A percentile compares a stretch with the other conserved stretches of the same genome.
Conservation (phyloP, 805 yeast species). For the Myxozyma neglecta region DNA sequence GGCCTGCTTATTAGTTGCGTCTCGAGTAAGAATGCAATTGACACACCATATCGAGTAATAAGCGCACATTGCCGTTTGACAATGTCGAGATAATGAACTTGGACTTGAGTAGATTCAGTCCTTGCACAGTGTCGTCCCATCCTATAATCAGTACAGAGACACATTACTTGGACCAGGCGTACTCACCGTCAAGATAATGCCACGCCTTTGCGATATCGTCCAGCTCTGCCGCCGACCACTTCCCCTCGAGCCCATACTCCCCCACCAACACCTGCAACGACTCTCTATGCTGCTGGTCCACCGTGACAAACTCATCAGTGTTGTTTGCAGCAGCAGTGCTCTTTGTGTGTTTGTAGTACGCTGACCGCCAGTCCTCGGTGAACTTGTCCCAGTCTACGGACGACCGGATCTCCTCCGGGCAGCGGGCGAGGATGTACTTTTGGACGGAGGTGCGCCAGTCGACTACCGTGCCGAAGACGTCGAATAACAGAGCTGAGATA, state of each 20-base stretch:
- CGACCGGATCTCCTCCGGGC: neutral
- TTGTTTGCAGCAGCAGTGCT: neutral
- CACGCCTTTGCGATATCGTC: conserved; percentile 25
- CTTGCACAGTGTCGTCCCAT: conserved; percentile 28
- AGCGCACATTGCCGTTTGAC: conserved; percentile 28
- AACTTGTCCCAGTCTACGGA: conserved; percentile 21
- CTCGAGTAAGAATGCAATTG: neutral
- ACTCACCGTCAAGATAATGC: conserved; percentile 25
- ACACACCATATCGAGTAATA: conserved; percentile 28
- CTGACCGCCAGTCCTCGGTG: conserved; percentile 25
- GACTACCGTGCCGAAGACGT: conserved; percentile 30
- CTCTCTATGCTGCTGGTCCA: conserved; percentile 19
- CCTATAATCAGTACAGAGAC: conserved; percentile 3
- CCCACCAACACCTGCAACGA: conserved; percentile 6
- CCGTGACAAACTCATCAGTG: conserved; percentile 12
- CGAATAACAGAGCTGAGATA: conserved; percentile 24
- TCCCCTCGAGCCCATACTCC: conserved; percentile 10
- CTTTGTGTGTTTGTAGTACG: conserved; percentile 15
- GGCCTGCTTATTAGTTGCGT: conserved; percentile 11
- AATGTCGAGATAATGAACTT: conserved; percentile 23
- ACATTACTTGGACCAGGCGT: neutral
- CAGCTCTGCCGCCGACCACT: conserved; percentile 13
- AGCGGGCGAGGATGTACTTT: conserved; percentile 1
- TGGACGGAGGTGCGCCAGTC: conserved; percentile 27
- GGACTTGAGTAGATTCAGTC: conserved; percentile 19